Percentiles rank a stretch among this genome's conserved stretches.
These are phyloP conservation scores for Acacia confusa DNA, from an alignment of 306 rosid genomes.

Conservation along the genomic window DNA sequence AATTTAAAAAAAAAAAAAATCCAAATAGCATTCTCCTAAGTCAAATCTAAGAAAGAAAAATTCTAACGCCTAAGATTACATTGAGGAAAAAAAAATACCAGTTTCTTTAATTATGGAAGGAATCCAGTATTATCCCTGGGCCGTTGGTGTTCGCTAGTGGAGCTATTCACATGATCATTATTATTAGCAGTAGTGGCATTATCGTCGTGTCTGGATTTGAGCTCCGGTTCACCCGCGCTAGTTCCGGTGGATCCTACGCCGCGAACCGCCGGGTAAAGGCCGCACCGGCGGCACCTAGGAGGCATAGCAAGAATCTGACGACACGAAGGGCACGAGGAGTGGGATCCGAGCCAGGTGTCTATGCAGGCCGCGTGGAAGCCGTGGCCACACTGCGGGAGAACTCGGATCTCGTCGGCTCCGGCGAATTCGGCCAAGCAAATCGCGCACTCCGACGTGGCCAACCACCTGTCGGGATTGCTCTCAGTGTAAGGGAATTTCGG, in stretches of 20 bases:
- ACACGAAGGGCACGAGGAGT: conserved; percentile 75
- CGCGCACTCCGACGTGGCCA: conserved; percentile 59
- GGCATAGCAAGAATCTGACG: conserved; percentile 56
- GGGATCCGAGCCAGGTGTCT: conserved; percentile 69
- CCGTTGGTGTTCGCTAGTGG: not conserved
- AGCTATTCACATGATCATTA: not conserved
- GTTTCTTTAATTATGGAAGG: conserved; percentile 43
- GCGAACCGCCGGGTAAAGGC: conserved; percentile 51
- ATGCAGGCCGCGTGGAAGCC: conserved; percentile 65
- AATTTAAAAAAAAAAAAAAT: not conserved
- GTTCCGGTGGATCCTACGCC: conserved; percentile 4
- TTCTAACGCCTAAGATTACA: not conserved
- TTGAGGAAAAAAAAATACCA: not conserved
- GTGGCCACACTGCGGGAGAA: conserved; percentile 71
- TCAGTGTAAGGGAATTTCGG: conserved; percentile 55
- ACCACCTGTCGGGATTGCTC: conserved; percentile 23
- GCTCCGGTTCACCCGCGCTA: conserved; percentile 10
- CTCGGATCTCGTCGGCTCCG: conserved; percentile 59
- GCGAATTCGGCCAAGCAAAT: conserved; percentile 64
- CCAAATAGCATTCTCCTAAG: not conserved
- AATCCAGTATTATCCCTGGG: conserved; percentile 23
- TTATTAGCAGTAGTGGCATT: not conserved
- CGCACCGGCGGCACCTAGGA: conserved; percentile 62
- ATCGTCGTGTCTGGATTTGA: conserved; percentile 17
- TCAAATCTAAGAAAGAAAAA: not conserved